These are phyloP conservation scores for Nakazawaea peltata DNA, from an alignment of 805 yeast species.

Conservation along the genomic window DNA sequence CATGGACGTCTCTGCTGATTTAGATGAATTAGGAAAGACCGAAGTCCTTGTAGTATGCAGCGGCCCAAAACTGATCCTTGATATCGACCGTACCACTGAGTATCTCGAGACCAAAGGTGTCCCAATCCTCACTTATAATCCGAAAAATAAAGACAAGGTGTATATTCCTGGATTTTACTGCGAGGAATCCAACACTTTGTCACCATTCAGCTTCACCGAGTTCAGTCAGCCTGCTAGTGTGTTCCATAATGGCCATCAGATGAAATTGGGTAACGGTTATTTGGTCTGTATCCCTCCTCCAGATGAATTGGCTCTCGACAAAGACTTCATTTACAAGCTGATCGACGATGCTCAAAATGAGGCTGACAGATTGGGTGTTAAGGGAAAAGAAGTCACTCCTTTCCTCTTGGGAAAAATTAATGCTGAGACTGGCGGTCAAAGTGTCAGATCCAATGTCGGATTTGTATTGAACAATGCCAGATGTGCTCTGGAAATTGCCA, in stretches of 20 bases:
- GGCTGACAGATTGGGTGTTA: slow-evolving; percentile 43
- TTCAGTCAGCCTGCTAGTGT: slow-evolving; percentile 56
- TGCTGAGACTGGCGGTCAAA: slow-evolving; percentile 56
- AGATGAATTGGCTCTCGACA: slow-evolving; percentile 45
- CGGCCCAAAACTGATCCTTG: slow-evolving; percentile 84
- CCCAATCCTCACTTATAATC: slow-evolving; percentile 55
- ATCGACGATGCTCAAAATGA: slow-evolving; percentile 51
- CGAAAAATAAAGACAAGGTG: slow-evolving; percentile 23
- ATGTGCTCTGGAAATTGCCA: slow-evolving; percentile 62
- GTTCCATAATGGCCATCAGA: slow-evolving; percentile 36
- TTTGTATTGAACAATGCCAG: slow-evolving; percentile 74
- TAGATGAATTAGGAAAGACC: slow-evolving; percentile 76
- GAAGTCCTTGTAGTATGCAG: slow-evolving; percentile 89
- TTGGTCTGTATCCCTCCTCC: slow-evolving; percentile 85
- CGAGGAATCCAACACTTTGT: slow-evolving; percentile 61
- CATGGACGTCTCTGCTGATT: slow-evolving; percentile 81
- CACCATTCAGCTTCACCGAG: slow-evolving; percentile 57
- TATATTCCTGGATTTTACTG: slow-evolving; percentile 78
- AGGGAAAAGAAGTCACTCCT: slow-evolving; percentile 77
- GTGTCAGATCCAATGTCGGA: slow-evolving; percentile 62
- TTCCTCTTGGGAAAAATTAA: slow-evolving; percentile 62
- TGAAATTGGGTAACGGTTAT: slow-evolving; percentile 58
- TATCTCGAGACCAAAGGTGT: slow-evolving; percentile 89
- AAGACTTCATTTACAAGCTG: slow-evolving; percentile 40
- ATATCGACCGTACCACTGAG: slow-evolving; percentile 74